phyloP scores from a whole-genome alignment of 1,139 yeast species.

The Yamadazyma spencermartinsiae region DNA sequence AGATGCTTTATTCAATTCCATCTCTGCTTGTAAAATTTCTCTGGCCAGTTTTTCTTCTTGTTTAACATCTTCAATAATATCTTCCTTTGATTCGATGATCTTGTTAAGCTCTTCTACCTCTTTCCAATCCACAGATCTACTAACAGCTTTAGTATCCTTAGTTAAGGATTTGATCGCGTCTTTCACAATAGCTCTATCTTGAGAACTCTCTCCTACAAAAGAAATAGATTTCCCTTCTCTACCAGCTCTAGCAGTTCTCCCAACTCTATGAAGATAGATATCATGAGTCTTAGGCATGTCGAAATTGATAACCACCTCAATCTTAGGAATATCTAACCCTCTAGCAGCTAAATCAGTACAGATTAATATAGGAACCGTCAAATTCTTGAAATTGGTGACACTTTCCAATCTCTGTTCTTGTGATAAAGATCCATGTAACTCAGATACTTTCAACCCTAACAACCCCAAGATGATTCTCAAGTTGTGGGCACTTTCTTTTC shows the following conservation, averaged over 20 bases:
- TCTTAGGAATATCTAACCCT: constrained; percentile 98
- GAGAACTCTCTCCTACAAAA: constrained; percentile 86
- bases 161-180: constrained; percentile 66
- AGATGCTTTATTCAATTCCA: constrained; percentile 83
- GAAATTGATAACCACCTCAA: constrained; percentile 88
- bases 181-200: constrained; percentile 85
- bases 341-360: constrained; percentile 99
- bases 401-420: constrained; percentile 93
- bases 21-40: constrained; percentile 83
- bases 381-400: constrained; percentile 76
- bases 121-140: constrained; percentile 85
- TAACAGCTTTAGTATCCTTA: constrained; percentile 59
- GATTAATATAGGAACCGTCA: constrained; percentile 80
- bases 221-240: constrained; percentile 92
- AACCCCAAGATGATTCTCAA: constrained; percentile 84
- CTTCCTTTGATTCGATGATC: constrained; percentile 58
- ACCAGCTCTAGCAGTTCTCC: constrained; percentile 99
- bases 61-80: constrained; percentile 69
- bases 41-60: constrained; percentile 89
- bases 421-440: constrained; percentile 88
- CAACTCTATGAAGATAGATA: constrained; percentile 92
- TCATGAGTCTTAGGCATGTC: constrained; percentile 96
- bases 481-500: constrained; percentile 88
- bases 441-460: constrained; percentile 84
- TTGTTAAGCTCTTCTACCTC: constrained; percentile 70